Evolutionary conservation across 495 filamentous ascomycete genomes (phyloP), one percentile per base, ranked within the genome.

Genomic region (Penicillium lagena): DNA sequence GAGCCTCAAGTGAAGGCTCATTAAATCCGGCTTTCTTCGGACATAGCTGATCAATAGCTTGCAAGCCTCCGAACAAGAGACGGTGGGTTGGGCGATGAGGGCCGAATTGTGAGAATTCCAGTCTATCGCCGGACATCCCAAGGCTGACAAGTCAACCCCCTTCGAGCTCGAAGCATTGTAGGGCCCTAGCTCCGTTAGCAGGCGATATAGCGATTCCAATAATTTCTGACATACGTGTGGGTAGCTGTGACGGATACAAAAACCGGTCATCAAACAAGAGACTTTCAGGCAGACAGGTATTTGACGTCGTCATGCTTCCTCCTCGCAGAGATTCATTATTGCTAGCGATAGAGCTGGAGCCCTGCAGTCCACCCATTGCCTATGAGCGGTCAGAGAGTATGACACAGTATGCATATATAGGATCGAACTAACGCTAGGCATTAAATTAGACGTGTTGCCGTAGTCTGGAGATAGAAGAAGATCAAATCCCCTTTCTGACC

Each of bases 21-120:
- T 42, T 13, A 42, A 33, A 42, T 42, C 40, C 12, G 28, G 40
- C 29, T 42, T 42, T 22, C 15, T 42, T 42, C 29, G 40, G 40
- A 42, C 29, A 32, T 42, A 42, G 29, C 40, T 22, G 8, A 34
- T 14, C 40, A 42, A 42, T 28, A 42, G 40, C 40, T 42, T 10
- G 29, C 40, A 42, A 33, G 40, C 40, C 40, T 42, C 40, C 28
- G 29, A 30, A 42, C 40, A 42, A 32, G 40, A 42, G 29, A 42
- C n/a, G 12, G 40, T 42, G 28, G n/a, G 29, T 34, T 34, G 29
- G 12, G 31, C 32, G 10, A 32, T 12, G 29, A 35, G 40, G 34
- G 32, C 29, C 5, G 40, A 42, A 8, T 6, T 12, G 40, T 22
- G 14, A 14, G 12, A 28, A 32, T 34, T 33, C 12, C 29, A 42